These are phyloP conservation scores for Candida sakaeoensis DNA, from an alignment of 805 yeast species.

Conservation along the genomic window DNA sequence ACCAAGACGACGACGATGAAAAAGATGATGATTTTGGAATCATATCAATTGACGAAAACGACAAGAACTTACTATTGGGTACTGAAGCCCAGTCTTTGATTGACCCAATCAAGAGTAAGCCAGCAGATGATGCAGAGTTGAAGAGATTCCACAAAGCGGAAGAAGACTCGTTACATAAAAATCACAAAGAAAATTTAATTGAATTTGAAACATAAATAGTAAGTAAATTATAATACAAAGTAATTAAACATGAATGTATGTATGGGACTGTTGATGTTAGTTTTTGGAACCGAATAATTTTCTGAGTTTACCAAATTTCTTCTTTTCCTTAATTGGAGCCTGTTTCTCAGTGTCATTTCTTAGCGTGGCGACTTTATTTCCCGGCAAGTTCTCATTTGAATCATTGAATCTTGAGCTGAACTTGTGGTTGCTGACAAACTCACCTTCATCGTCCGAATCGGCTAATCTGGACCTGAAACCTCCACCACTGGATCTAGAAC, in stretches of 20 bases:
- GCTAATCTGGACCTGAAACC: conserved; percentile 52
- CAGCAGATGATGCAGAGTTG: conserved; percentile 15
- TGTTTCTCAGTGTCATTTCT: conserved; percentile 2
- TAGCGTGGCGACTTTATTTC: conserved; percentile 2
- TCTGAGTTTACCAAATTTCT: conserved; percentile 33
- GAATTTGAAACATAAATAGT: conserved; percentile 37
- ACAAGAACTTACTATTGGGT: conserved; percentile 46
- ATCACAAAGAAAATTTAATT: conserved; percentile 27
- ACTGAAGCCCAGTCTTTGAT: conserved; percentile 43
- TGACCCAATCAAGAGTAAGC: conserved; percentile 18
- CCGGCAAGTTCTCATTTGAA: conserved; percentile 55
- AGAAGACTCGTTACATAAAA: conserved; percentile 11
- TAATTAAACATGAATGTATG: neutral
- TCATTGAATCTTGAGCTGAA: conserved; percentile 59
- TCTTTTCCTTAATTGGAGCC: conserved; percentile 27
- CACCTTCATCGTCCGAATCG: conserved; percentile 60
- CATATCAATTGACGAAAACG: conserved; percentile 38
- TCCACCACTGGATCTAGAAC: too few relatives aligned
- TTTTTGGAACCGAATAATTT: conserved; percentile 33
- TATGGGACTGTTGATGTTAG: neutral
- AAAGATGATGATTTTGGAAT: conserved; percentile 44
- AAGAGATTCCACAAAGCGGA: conserved; percentile 25
- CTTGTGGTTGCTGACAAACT: conserved; percentile 12
- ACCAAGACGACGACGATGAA: conserved; percentile 42
- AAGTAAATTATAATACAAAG: neutral